Conservation (phyloP, 2,329 filamentous ascomycete genomes). For the Alternaria triticina region DNA sequence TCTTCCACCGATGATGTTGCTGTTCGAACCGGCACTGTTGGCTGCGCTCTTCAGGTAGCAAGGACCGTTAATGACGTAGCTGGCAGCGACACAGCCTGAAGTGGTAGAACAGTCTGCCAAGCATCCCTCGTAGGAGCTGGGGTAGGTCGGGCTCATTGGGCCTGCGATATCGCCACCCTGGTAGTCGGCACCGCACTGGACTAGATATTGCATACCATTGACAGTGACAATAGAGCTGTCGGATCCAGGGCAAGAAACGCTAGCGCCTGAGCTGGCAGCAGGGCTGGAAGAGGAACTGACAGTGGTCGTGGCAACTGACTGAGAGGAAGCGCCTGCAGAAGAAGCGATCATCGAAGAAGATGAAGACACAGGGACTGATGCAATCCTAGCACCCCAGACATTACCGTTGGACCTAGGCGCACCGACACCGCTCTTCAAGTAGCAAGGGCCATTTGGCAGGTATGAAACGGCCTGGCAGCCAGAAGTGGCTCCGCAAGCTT, state of each 20-base stretch:
- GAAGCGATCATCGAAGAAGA: background rate
- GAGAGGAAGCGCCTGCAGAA: background rate
- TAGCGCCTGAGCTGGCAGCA: background rate
- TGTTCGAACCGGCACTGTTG: constrained; percentile 1
- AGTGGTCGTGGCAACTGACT: background rate
- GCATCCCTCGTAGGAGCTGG: constrained; percentile 22
- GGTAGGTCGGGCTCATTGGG: constrained; percentile 10
- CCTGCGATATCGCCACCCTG: constrained; percentile 2
- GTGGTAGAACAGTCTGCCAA: constrained; percentile 22
- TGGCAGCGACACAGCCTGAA: constrained; percentile 24
- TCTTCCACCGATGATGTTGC: constrained; percentile 23
- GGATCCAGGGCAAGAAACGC: constrained; percentile 13
- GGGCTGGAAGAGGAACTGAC: background rate
- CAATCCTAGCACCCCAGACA: constrained; percentile 17
- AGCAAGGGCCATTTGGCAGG: constrained; percentile 17
- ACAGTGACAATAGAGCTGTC: constrained; percentile 2
- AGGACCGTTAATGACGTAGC: constrained; percentile 19
- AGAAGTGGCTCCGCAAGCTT: constrained; percentile 4
- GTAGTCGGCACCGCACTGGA: constrained; percentile 18
- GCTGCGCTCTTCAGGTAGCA: constrained; percentile 27
- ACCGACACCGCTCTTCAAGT: constrained; percentile 15
- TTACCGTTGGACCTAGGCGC: constrained; percentile 1
- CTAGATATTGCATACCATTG: constrained; percentile 2
- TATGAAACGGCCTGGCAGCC: constrained; percentile 16
- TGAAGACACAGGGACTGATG: background rate